These are phyloP conservation scores for Pseudogymnoascus sp. DNA, from an alignment of 2,329 filamentous ascomycete genomes.

Conservation along the genomic window DNA sequence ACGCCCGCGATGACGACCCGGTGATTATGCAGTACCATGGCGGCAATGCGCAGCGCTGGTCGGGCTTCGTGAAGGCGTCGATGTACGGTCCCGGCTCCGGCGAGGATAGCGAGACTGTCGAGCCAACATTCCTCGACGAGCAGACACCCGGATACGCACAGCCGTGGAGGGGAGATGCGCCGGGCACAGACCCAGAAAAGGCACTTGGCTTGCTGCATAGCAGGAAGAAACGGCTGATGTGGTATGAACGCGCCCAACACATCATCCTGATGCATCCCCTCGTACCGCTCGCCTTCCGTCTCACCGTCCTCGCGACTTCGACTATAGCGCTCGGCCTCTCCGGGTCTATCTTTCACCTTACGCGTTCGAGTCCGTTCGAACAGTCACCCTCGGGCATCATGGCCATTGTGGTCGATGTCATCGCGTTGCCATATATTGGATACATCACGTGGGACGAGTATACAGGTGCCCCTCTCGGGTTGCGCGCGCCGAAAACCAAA, in stretches of 20 bases:
- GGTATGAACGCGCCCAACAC: slow-evolving; percentile 8
- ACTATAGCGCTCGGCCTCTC: slow-evolving; percentile 73
- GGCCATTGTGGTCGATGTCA: slow-evolving; percentile 78
- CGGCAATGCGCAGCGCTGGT: slow-evolving; percentile 23
- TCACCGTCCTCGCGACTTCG: slow-evolving; percentile 76
- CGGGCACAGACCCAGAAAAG: slow-evolving; percentile 22
- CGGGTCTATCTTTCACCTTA: slow-evolving; percentile 57
- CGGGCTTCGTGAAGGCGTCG: slow-evolving; percentile 24
- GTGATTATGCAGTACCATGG: slow-evolving; percentile 24
- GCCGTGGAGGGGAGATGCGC: slow-evolving; percentile 28
- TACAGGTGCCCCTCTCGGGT: slow-evolving; percentile 81
- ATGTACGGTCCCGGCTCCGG: slow-evolving; percentile 22
- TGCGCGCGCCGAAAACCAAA: slow-evolving; percentile 77
- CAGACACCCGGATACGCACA: slow-evolving; percentile 28
- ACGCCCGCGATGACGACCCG: slow-evolving; percentile 26
- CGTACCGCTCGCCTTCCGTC: slow-evolving; percentile 73
- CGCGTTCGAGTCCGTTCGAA: slow-evolving; percentile 32
- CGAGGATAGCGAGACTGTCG: slow-evolving; percentile 24
- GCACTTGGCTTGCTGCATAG: slow-evolving; percentile 21
- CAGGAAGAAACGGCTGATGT: slow-evolving; percentile 20
- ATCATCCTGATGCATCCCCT: slow-evolving; percentile 44
- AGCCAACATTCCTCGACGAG: slow-evolving; percentile 21
- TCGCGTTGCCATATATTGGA: slow-evolving; percentile 81
- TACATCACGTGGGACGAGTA: slow-evolving; percentile 98
- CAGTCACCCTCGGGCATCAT: slow-evolving; percentile 75